Conservation (phyloP, 306 rosid species). For the Quercus variabilis region DNA sequence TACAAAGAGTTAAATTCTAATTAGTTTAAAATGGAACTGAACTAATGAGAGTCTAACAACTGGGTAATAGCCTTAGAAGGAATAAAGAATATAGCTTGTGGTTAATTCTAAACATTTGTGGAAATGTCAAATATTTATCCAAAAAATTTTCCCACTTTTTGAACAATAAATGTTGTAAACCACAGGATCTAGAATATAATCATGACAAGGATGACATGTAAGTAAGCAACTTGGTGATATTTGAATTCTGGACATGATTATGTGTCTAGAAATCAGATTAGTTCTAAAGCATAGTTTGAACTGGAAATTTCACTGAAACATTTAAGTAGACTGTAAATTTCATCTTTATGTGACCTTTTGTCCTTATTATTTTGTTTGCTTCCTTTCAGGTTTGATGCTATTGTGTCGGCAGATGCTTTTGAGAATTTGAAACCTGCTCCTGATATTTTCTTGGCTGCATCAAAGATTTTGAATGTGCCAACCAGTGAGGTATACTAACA, state of each 20-base stretch:
- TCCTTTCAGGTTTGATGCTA: conserved; percentile 84
- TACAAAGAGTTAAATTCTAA: not conserved
- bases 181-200: not conserved
- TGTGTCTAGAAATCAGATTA: not conserved
- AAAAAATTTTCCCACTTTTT: not conserved
- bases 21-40: not conserved
- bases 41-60: not conserved
- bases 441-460: conserved; percentile 90
- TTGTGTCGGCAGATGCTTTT: conserved; percentile 96
- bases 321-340: not conserved
- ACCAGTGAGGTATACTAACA: conserved; percentile 58
- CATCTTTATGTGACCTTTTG: not conserved
- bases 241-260: not conserved
- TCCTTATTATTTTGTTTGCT: conserved; percentile 15
- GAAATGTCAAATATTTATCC: not conserved
- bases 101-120: not conserved
- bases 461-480: conserved; percentile 67
- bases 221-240: not conserved
- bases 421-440: conserved; percentile 98
- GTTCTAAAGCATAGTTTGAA: not conserved
- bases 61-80: not conserved
- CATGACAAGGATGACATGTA: not conserved
- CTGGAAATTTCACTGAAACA: not conserved
- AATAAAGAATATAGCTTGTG: not conserved
- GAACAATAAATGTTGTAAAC: not conserved